Evolutionary conservation across 345 rosid species (phyloP).

Genomic region (Bruguiera sexangula): DNA sequence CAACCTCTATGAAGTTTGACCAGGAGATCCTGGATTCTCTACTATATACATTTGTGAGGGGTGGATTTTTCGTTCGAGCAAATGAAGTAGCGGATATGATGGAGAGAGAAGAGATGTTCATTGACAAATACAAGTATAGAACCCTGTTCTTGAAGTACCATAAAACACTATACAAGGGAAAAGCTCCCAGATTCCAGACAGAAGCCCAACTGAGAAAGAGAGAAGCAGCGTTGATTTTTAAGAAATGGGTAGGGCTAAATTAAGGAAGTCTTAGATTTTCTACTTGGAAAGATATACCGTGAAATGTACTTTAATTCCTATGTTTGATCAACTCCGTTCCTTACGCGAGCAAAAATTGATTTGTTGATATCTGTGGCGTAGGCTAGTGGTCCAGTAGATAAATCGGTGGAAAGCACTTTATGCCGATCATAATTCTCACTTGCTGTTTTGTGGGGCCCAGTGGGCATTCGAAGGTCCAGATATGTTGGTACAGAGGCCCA

Average conservation of each 20-base stretch:
- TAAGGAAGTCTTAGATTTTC: slow-evolving; percentile 19
- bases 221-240: slow-evolving; percentile 64
- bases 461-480: too few species aligned
- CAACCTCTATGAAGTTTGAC: slow-evolving; percentile 73
- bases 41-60: slow-evolving; percentile 84
- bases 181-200: slow-evolving; percentile 83
- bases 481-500: too few species aligned
- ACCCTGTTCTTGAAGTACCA: slow-evolving; percentile 87
- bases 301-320: too few species aligned
- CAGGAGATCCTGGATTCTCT: slow-evolving; percentile 90
- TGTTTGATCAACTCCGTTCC: too few species aligned
- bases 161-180: slow-evolving; percentile 81
- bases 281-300: too few species aligned
- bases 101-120: slow-evolving; percentile 80
- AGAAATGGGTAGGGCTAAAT: slow-evolving; percentile 75
- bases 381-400: too few species aligned
- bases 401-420: too few species aligned
- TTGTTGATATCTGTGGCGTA: too few species aligned
- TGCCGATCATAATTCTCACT: too few species aligned
- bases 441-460: too few species aligned
- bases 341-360: too few species aligned
- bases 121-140: slow-evolving; percentile 85
- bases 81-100: slow-evolving; percentile 78
- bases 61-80: slow-evolving; percentile 76
- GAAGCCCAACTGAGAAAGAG: slow-evolving; percentile 74